A percentile compares a stretch with the other conserved stretches of the same genome.
Conservation (phyloP, 2,329 filamentous ascomycete species). For the Emergomyces orientalis region DNA sequence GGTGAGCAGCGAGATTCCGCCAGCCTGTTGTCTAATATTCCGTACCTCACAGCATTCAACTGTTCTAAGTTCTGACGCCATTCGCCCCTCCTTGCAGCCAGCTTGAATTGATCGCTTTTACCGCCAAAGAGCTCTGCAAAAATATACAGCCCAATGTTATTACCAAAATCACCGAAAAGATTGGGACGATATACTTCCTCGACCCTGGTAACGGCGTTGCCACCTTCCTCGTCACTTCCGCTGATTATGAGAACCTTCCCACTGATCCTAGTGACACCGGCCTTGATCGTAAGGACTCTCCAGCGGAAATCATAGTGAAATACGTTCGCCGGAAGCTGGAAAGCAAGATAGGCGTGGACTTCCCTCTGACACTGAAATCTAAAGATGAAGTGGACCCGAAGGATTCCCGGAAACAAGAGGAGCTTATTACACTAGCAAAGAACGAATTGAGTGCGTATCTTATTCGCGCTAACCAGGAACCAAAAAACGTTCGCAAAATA, state of each 20-base stretch:
- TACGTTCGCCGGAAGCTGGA: neutral
- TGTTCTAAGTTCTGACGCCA: no score
- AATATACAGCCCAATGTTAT: conserved; percentile 45
- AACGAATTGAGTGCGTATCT: conserved; percentile 68
- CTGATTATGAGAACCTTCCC: no score
- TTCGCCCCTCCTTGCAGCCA: neutral
- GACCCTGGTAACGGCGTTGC: conserved; percentile 56
- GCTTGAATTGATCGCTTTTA: conserved; percentile 4
- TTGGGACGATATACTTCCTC: neutral
- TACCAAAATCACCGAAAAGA: neutral
- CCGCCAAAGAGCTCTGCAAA: neutral
- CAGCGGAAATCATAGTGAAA: neutral
- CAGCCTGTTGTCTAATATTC: neutral
- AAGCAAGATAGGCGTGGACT: neutral
- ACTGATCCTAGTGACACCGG: no score
- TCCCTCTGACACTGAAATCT: neutral
- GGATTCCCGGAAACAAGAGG: neutral
- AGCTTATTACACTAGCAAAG: neutral
- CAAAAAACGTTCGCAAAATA: conserved; percentile 71
- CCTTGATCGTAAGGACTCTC: no score
- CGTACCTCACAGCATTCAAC: neutral
- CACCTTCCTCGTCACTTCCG: conserved; percentile 56
- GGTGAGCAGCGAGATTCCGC: conserved; percentile 37
- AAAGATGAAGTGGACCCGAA: neutral
- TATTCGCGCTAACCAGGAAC: conserved; percentile 65